phyloP scores from a whole-genome alignment of 2,329 filamentous ascomycete genomes.

The Thelonectria olida region DNA sequence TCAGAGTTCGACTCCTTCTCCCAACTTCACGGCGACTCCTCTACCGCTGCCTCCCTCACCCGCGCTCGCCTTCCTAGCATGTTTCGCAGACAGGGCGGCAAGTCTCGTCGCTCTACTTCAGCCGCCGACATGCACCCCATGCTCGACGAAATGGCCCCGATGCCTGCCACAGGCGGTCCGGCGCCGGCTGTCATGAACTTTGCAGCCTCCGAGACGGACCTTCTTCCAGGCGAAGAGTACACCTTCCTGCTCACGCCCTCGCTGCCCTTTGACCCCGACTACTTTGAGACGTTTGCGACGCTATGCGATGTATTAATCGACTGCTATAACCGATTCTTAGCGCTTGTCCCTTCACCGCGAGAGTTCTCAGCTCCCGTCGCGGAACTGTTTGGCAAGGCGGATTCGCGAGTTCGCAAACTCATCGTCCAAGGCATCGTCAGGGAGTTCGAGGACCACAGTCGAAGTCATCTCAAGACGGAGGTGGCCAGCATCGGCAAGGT shows the following conservation, averaged over 20 bases:
- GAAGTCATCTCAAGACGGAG: constrained; percentile 80
- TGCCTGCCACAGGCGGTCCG: constrained; percentile 37
- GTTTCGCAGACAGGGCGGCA: constrained; percentile 74
- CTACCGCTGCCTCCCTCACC: constrained; percentile 74
- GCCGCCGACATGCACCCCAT: constrained; percentile 52
- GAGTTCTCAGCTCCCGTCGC: constrained; percentile 76
- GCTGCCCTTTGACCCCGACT: constrained; percentile 95
- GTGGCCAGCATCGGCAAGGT: constrained; percentile 87
- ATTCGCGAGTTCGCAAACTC: constrained; percentile 86
- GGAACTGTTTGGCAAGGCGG: constrained; percentile 90
- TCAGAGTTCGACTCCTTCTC: constrained; percentile 95
- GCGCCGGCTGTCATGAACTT: constrained; percentile 63
- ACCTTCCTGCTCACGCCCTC: constrained; percentile 88
- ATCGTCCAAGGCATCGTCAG: constrained; percentile 87
- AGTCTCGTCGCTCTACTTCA: constrained; percentile 65
- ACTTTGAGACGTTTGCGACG: constrained; percentile 95
- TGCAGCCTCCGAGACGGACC: constrained; percentile 68
- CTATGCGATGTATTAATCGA: constrained; percentile 96
- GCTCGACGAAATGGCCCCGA: constrained; percentile 43
- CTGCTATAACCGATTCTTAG: constrained; percentile 82
- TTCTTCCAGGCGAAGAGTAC: constrained; percentile 87
- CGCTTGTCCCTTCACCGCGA: constrained; percentile 77
- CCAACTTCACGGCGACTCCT: constrained; percentile 82
- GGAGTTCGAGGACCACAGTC: constrained; percentile 91
- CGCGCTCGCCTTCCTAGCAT: constrained; percentile 84